Percentiles rank a stretch among this genome's conserved stretches.
Conservation (phyloP, 179 eudicot species). For the Carnegiea gigantea region DNA sequence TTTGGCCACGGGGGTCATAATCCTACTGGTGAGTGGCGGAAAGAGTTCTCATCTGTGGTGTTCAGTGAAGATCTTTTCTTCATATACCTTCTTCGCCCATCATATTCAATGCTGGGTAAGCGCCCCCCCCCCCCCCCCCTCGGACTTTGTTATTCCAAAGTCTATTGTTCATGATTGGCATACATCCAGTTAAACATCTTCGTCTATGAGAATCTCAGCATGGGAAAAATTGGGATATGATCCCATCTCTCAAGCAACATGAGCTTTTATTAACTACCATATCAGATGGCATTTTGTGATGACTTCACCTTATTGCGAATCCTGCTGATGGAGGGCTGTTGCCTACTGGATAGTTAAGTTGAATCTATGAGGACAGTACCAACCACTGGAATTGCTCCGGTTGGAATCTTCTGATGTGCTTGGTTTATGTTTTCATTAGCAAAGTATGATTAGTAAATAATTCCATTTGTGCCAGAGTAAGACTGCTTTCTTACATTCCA, state of each 20-base stretch:
- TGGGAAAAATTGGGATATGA: background rate
- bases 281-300: no score
- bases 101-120: slow-evolving; percentile 96
- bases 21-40: slow-evolving; percentile 76
- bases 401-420: background rate
- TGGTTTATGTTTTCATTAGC: background rate
- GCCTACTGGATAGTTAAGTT: background rate
- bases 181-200: background rate
- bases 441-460: background rate
- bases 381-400: no score
- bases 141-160: background rate
- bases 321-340: background rate
- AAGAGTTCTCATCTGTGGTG: slow-evolving; percentile 76
- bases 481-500: background rate
- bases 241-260: background rate
- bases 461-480: background rate
- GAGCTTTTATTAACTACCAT: background rate
- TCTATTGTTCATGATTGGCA: background rate
- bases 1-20: slow-evolving; percentile 69
- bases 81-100: slow-evolving; percentile 95
- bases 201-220: background rate
- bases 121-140: no score
- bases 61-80: slow-evolving; percentile 99
- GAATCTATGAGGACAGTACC: background rate
- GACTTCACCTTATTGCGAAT: no score